These are phyloP conservation scores for Madurella mycetomatis DNA, from an alignment of 2,329 filamentous ascomycete genomes.

Conservation along the genomic window DNA sequence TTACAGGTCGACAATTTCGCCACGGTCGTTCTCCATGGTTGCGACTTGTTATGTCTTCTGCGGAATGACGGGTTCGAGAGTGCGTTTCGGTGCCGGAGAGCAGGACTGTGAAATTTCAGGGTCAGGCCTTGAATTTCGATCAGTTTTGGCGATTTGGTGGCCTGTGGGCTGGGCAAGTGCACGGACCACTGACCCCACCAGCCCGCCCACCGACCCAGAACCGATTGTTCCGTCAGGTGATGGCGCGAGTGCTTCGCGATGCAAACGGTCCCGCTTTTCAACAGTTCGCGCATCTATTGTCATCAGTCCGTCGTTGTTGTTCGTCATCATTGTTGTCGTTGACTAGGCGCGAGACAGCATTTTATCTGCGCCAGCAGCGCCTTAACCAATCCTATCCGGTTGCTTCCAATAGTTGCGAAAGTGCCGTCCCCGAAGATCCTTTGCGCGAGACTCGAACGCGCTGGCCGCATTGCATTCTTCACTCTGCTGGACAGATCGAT, in stretches of 20 bases:
- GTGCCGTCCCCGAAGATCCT: constrained; percentile 4
- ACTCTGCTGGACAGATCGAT: constrained; percentile 26
- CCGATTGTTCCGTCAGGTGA: constrained; percentile 30
- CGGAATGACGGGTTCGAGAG: constrained; percentile 28
- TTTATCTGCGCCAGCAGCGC: too few species aligned
- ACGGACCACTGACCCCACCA: constrained; percentile 15
- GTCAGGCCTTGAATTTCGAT: constrained; percentile 24
- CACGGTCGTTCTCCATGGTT: constrained; percentile 98
- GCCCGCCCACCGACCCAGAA: not conserved
- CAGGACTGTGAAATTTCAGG: constrained; percentile 29
- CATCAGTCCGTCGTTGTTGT: not conserved
- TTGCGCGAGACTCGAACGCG: constrained; percentile 14
- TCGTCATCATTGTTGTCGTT: constrained; percentile 12
- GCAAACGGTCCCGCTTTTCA: not conserved
- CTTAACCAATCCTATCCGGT: not conserved
- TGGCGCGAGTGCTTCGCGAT: constrained; percentile 23
- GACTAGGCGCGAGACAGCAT: not conserved
- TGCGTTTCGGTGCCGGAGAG: constrained; percentile 27
- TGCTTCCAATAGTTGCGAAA: constrained; percentile 1
- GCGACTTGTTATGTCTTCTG: constrained; percentile 38
- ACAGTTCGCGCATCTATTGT: not conserved
- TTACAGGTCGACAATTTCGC: constrained; percentile 99
- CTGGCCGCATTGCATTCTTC: constrained; percentile 32
- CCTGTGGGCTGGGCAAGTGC: constrained; percentile 21
- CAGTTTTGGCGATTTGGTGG: constrained; percentile 27